A percentile compares a stretch with the other conserved stretches of the same genome.
Evolutionary conservation across 441 rosid species (phyloP).

Genomic region (Euphorbia celastroides): DNA sequence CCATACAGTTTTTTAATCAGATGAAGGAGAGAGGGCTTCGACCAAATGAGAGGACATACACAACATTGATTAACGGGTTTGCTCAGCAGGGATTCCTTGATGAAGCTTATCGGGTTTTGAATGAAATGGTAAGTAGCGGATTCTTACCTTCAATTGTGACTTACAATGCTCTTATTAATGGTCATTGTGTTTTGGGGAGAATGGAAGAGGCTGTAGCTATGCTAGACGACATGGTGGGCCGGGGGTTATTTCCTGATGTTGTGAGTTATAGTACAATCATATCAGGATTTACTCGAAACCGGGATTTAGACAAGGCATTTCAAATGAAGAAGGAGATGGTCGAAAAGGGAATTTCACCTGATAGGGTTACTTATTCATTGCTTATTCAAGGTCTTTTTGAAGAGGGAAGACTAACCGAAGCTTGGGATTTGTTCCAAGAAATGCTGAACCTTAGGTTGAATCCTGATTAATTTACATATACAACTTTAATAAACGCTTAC

Average conservation of each 20-base stretch:
- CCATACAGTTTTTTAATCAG: conserved; percentile 68
- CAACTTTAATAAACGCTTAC: conserved; percentile 62
- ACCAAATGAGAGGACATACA: conserved; percentile 75
- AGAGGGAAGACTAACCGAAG: conserved; percentile 62
- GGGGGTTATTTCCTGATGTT: conserved; percentile 62
- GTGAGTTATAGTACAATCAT: conserved; percentile 80
- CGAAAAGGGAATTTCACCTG: conserved; percentile 54
- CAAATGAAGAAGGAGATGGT: conserved; percentile 54
- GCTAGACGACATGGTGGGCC: conserved; percentile 42
- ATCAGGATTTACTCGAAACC: conserved; percentile 59
- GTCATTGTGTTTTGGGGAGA: conserved; percentile 58
- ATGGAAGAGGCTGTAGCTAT: conserved; percentile 57
- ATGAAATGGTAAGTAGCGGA: conserved; percentile 60
- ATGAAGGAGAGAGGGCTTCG: conserved; percentile 70
- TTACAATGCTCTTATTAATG: conserved; percentile 69
- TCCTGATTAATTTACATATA: conserved; percentile 69
- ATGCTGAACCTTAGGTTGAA: conserved; percentile 44
- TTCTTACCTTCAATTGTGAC: conserved; percentile 72
- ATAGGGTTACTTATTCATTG: conserved; percentile 61
- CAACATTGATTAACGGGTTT: conserved; percentile 80
- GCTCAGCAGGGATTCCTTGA: conserved; percentile 58
- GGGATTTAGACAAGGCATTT: conserved; percentile 58
- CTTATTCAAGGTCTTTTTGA: conserved; percentile 70
- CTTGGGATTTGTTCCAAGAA: conserved; percentile 64
- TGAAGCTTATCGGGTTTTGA: conserved; percentile 53